Conservation (phyloP, 768 basidiomycete genomes). For the Leccinum subgranulosum region DNA sequence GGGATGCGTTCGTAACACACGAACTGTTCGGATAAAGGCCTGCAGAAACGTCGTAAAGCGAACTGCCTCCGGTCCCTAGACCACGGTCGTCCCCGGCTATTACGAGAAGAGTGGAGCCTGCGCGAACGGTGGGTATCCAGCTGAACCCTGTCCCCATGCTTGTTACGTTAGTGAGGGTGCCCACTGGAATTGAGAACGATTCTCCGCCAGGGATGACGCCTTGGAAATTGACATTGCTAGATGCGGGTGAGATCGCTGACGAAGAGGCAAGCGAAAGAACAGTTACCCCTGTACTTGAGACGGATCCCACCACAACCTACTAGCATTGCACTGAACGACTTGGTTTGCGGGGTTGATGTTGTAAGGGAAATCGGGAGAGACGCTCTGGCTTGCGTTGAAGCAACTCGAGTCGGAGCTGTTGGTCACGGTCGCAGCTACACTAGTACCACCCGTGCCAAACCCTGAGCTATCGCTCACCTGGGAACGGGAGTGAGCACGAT, state of each 20-base stretch:
- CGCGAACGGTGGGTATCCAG: slow-evolving; percentile 64
- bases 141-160: slow-evolving; percentile 59
- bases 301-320: slow-evolving; percentile 65
- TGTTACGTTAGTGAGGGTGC: slow-evolving; percentile 40
- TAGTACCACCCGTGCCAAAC: slow-evolving; percentile 76
- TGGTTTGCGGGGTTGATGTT: slow-evolving; percentile 59
- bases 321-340: slow-evolving; percentile 60
- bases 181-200: slow-evolving; percentile 62
- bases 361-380: slow-evolving; percentile 56
- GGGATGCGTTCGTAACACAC: slow-evolving; percentile 59
- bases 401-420: slow-evolving; percentile 54
- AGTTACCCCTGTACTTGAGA: slow-evolving; percentile 52
- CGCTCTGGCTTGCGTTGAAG: slow-evolving; percentile 48
- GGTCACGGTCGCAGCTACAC: slow-evolving; percentile 56
- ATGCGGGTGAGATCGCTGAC: background rate
- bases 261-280: background rate
- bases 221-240: slow-evolving; percentile 57
- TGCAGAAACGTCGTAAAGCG: slow-evolving; percentile 49
- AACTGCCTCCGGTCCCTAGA: slow-evolving; percentile 66
- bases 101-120: slow-evolving; percentile 63
- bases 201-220: slow-evolving; percentile 80
- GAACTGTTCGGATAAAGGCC: slow-evolving; percentile 46
- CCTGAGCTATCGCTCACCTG: slow-evolving; percentile 58
- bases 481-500: background rate
- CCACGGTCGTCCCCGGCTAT: slow-evolving; percentile 68